These are phyloP conservation scores for Claviceps sorghi DNA, from an alignment of 2,329 filamentous ascomycete genomes.

Conservation along the genomic window DNA sequence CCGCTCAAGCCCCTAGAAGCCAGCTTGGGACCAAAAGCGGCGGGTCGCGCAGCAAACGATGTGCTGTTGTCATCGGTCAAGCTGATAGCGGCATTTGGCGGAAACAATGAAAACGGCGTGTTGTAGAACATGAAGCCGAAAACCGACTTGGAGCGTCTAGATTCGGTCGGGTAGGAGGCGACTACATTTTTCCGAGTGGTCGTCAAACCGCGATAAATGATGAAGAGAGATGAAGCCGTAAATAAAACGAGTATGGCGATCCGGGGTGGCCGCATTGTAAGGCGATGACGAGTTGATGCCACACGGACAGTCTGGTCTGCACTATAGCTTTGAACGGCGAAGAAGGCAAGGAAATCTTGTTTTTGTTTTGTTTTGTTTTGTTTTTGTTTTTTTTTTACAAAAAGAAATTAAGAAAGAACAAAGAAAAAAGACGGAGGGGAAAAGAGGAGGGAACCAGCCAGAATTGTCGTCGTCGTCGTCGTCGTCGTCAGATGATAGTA, in stretches of 20 bases:
- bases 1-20: constrained; percentile 67
- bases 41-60: constrained; percentile 84
- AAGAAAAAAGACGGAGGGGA: neutral
- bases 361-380: neutral
- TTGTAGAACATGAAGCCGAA: constrained; percentile 52
- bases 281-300: neutral
- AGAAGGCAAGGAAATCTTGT: neutral
- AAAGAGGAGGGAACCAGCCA: neutral
- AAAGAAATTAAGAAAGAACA: too few relatives aligned
- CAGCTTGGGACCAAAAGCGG: constrained; percentile 76
- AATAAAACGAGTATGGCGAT: constrained; percentile 40
- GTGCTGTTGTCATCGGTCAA: constrained; percentile 97
- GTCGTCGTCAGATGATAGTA: neutral
- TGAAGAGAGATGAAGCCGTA: constrained; percentile 37
- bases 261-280: constrained; percentile 39
- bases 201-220: constrained; percentile 38
- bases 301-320: neutral
- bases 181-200: constrained; percentile 13
- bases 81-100: constrained; percentile 88
- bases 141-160: constrained; percentile 13
- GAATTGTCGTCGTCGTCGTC: neutral
- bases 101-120: constrained; percentile 74
- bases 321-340: neutral
- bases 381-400: neutral
- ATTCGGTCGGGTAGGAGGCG: constrained; percentile 12